phyloP scores from a whole-genome alignment of 2,329 filamentous ascomycete genomes.

The Plenodomus tracheiphilus region DNA sequence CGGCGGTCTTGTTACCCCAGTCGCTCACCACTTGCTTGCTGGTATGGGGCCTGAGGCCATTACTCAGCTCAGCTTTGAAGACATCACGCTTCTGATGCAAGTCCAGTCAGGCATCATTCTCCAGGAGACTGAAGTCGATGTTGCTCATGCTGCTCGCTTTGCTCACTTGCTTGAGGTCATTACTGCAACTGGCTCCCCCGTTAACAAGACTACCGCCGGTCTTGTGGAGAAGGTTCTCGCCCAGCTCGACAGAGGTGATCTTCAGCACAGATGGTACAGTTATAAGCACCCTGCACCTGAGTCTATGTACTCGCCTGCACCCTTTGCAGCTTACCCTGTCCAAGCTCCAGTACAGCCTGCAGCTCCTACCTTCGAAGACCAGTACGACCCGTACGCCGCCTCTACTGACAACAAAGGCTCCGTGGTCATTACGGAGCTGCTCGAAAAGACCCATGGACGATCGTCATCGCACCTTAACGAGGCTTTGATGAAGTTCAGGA shows the following conservation, averaged over 20 bases:
- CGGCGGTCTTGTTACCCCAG: conserved; percentile 61
- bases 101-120: conserved; percentile 59
- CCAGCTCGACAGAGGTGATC: conserved; percentile 55
- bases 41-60: conserved; percentile 64
- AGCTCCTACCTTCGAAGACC: conserved; percentile 72
- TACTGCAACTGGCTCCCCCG: conserved; percentile 55
- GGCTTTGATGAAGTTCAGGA: conserved; percentile 80
- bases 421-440: conserved; percentile 82
- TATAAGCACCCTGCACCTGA: conserved; percentile 55
- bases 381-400: conserved; percentile 86
- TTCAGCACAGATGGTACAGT: conserved; percentile 61
- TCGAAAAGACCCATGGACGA: conserved; percentile 78
- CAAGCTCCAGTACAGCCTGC: conserved; percentile 56
- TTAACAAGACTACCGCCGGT: conserved; percentile 59
- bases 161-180: conserved; percentile 64
- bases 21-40: conserved; percentile 64
- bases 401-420: conserved; percentile 94
- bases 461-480: conserved; percentile 76
- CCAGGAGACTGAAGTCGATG: conserved; percentile 53
- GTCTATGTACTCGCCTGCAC: conserved; percentile 52
- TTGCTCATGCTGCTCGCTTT: conserved; percentile 63
- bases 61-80: conserved; percentile 56
- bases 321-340: conserved; percentile 54
- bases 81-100: conserved; percentile 63
- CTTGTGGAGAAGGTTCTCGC: conserved; percentile 62